Percentiles rank a stretch among this genome's conserved stretches.
phyloP scores from a whole-genome alignment of 768 basidiomycete species.

The Leucogyrophana mollusca region DNA sequence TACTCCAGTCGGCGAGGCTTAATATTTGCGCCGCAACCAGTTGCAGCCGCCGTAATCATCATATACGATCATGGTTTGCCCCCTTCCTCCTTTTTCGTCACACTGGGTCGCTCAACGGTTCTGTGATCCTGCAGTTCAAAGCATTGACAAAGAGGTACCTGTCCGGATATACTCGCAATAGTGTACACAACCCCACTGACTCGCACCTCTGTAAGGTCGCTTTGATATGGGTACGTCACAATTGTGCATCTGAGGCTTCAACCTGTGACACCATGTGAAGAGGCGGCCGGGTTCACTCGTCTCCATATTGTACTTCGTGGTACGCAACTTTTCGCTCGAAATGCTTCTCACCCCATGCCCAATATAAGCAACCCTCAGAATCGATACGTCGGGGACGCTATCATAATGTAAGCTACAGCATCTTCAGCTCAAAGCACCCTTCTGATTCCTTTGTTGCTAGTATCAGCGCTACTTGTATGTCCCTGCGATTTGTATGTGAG shows the following conservation, averaged over 20 bases:
- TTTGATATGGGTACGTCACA: conserved; percentile 9
- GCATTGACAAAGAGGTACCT: conserved; percentile 1
- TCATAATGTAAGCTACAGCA: conserved; percentile 5
- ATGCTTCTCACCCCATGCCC: neutral
- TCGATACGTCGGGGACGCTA: conserved; percentile 7
- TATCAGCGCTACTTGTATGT: conserved; percentile 4
- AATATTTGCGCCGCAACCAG: neutral
- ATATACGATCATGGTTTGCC: conserved; percentile 7
- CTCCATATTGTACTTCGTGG: conserved; percentile 2
- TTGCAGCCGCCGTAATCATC: conserved; percentile 4
- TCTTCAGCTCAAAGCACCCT: too few species aligned
- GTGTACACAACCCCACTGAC: too few species aligned
- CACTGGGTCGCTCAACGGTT: neutral
- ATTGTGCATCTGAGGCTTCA: neutral
- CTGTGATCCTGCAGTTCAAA: conserved; percentile 1
- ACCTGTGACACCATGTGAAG: neutral
- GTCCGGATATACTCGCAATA: too few species aligned
- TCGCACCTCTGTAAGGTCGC: too few species aligned
- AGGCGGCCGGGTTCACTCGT: conserved; percentile 2
- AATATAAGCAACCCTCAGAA: conserved; percentile 1
- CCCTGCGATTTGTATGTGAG: neutral
- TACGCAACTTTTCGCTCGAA: neutral
- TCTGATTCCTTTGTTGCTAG: too few species aligned
- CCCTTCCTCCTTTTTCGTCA: neutral
- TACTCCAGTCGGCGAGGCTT: neutral